Percentiles rank a stretch among this genome's conserved stretches.
phyloP scores from a whole-genome alignment of 108 stramenopile genomes.

The Seminavis robusta region DNA sequence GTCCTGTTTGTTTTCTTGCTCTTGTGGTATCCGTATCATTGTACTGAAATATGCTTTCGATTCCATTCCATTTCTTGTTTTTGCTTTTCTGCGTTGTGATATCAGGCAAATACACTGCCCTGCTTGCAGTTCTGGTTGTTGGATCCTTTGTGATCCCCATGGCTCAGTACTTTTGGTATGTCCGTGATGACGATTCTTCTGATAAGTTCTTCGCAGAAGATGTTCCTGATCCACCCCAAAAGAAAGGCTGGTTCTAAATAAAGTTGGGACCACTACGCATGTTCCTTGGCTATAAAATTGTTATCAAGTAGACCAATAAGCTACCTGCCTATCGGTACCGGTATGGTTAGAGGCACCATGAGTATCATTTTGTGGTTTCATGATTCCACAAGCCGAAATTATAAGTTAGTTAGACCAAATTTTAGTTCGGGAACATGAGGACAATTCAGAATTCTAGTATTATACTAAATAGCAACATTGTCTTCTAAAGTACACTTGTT shows the following conservation, averaged over 20 bases:
- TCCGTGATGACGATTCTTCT: conserved; percentile 81
- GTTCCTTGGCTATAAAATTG: too few species aligned
- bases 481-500: too few species aligned
- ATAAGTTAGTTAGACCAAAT: too few species aligned
- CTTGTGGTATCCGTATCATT: neutral
- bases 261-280: too few species aligned
- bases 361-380: too few species aligned
- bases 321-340: too few species aligned
- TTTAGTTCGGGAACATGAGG: too few species aligned
- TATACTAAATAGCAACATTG: too few species aligned
- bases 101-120: conserved; percentile 89
- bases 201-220: conserved; percentile 74
- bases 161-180: conserved; percentile 98
- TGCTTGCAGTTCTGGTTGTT: conserved; percentile 89
- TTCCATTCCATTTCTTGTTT: conserved; percentile 1
- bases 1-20: conserved; percentile 31
- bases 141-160: conserved; percentile 96
- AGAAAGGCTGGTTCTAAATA: conserved; percentile 62
- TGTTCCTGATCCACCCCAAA: conserved; percentile 51
- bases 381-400: too few species aligned
- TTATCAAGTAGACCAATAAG: too few species aligned
- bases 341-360: too few species aligned
- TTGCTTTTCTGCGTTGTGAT: neutral
- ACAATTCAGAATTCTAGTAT: too few species aligned
- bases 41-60: conserved; percentile 36